Evolutionary conservation across 352 stramenopile species (phyloP), one percentile per base, ranked within the genome.

Genomic region (Phytopythium oedochilum): DNA sequence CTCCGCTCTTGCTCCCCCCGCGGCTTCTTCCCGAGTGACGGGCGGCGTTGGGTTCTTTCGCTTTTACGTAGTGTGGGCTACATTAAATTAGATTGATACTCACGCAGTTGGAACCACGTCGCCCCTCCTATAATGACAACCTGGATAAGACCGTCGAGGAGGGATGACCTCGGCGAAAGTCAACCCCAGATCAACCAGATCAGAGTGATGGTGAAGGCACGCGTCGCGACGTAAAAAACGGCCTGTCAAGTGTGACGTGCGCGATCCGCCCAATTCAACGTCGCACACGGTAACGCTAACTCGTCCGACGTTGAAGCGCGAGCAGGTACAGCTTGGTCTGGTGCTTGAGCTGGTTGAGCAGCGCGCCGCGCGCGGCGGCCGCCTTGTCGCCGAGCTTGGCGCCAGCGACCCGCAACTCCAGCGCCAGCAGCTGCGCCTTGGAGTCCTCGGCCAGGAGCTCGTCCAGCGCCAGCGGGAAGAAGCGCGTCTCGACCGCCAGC

Each of bases 281-380:
- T 48, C 42, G 22, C n/a, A 39, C 28, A 46, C 29, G 26, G 31
- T 48, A 34, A 3, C 53, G 8, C n/a, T 11, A 44, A 18, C 12
- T n/a, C n/a, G 31, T 26, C 52, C 51, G 60, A 31, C 62, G 68
- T 56, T 70, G 64, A 74, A 88, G 69, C 46, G 78, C 70, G 25
- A 94, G 70, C 18, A 86, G 63, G 55, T 94, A 92, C 40, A 92
- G 59, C 59, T 91, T 89, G 57, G 72, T 91, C 55, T 91, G 78
- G 46, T 86, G 75, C 66, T 92, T 88, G 64, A 92, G 72, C 67
- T 92, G 78, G 42, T 73, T 77, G 31, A 89, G 56, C 43, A 92
- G 69, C 51, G 70, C 65, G 29, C 75, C 50, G 26, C 80, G 71
- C 23, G 75, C 73, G 5, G 68, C 28, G 15, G 61, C 71, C 28